A percentile compares a stretch with the other conserved stretches of the same genome.
Conservation (phyloP, 192 early-diverging fungal species). For the Lobosporangium transversale region DNA sequence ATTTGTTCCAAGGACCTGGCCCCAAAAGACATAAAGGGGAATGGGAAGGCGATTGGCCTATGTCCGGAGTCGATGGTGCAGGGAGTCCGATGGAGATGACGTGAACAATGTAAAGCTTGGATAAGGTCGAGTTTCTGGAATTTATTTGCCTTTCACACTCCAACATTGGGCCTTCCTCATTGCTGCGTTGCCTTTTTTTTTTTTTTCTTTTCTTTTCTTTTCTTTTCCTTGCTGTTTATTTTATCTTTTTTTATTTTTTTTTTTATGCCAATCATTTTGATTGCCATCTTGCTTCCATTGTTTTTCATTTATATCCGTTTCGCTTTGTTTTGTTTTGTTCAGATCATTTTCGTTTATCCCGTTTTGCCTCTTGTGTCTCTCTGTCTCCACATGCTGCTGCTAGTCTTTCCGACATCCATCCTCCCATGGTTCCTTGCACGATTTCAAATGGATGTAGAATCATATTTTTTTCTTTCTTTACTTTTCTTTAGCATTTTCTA, state of each 20-base stretch:
- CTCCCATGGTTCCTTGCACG: background rate
- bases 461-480: conserved; percentile 11
- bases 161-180: conserved; percentile 1
- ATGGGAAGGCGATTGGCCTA: conserved; percentile 15
- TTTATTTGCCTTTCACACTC: background rate
- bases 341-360: background rate
- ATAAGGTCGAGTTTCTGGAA: background rate
- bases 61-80: background rate
- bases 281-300: conserved; percentile 1
- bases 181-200: background rate
- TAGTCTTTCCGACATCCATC: background rate
- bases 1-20: conserved; percentile 6
- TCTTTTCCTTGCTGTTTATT: conserved; percentile 2
- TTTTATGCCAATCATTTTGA: background rate
- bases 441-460: too few relatives aligned
- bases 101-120: background rate
- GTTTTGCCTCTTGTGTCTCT: background rate
- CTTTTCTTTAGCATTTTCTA: conserved; percentile 12
- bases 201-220: conserved; percentile 1
- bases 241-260: background rate
- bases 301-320: conserved; percentile 1
- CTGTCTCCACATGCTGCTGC: too few relatives aligned
- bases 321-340: background rate
- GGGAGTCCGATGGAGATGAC: conserved; percentile 40
- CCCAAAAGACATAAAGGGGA: conserved; percentile 32